A percentile compares a stretch with the other conserved stretches of the same genome.
These are phyloP conservation scores for Xerocomus nothofagi DNA, from an alignment of 1,284 basidiomycete genomes.

Conservation along the genomic window DNA sequence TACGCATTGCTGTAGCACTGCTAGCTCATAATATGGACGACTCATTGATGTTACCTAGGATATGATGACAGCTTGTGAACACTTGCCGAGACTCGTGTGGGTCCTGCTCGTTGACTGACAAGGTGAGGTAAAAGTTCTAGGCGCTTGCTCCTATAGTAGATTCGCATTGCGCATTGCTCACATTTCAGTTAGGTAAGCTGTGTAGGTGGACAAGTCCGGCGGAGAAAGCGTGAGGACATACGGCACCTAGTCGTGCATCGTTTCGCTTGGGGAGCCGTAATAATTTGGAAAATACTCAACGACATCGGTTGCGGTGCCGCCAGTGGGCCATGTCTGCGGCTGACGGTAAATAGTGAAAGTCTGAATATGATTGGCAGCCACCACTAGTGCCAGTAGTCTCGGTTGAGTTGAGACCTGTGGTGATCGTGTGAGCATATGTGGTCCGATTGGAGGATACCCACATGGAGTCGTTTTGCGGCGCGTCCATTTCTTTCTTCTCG, in stretches of 20 bases:
- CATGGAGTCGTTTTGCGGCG: neutral
- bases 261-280: neutral
- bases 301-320: too few species aligned
- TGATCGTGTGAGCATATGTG: neutral
- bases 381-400: too few species aligned
- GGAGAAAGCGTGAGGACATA: neutral
- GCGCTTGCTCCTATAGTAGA: too few species aligned
- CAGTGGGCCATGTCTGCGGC: too few species aligned
- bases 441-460: too few species aligned
- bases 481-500: conserved; percentile 11
- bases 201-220: neutral
- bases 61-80: neutral
- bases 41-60: neutral
- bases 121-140: neutral
- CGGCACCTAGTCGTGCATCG: neutral
- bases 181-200: neutral
- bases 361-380: too few species aligned
- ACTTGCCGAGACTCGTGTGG: neutral
- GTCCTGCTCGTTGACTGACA: neutral
- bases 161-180: too few species aligned
- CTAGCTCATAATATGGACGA: neutral
- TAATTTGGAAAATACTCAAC: too few species aligned
- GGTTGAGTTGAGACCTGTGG: neutral
- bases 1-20: conserved; percentile 41
- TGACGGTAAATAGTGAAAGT: too few species aligned